phyloP scores from a whole-genome alignment of 1,284 basidiomycete species.

The Acaromyces ingoldii region DNA sequence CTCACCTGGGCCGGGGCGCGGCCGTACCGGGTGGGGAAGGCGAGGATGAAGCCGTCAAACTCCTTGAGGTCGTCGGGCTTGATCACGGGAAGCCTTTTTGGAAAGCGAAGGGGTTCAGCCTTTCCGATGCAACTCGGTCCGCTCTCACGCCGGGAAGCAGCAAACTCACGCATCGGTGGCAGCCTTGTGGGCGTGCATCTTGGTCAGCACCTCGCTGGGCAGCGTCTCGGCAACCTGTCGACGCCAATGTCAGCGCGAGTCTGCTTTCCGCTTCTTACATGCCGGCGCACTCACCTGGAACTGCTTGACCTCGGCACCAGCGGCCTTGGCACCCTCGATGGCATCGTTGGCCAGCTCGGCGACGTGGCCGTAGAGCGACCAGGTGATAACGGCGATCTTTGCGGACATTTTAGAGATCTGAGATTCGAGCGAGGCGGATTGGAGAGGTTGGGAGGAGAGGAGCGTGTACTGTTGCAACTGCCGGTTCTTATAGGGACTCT shows the following conservation, averaged over 20 bases:
- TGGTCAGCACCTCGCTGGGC: conserved; percentile 66
- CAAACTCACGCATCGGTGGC: not conserved
- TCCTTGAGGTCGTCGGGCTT: conserved; percentile 63
- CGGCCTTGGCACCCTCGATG: conserved; percentile 65
- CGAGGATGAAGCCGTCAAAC: conserved; percentile 58
- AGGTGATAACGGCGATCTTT: conserved; percentile 35
- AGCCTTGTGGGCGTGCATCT: conserved; percentile 64
- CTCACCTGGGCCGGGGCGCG: conserved; percentile 57
- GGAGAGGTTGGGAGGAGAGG: no score
- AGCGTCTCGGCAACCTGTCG: conserved; percentile 76
- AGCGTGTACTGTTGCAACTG: no score
- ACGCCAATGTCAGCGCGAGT: not conserved
- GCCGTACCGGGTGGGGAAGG: conserved; percentile 57
- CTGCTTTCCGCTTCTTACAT: not conserved
- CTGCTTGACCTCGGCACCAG: conserved; percentile 69
- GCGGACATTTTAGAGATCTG: no score
- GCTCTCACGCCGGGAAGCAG: no score
- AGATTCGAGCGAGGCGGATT: no score
- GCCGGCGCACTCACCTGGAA: conserved; percentile 47
- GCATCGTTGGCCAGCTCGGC: conserved; percentile 69
- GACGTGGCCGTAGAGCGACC: conserved; percentile 36
- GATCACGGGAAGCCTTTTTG: conserved; percentile 58
- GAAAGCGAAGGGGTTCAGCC: no score
- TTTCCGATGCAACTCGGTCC: no score
- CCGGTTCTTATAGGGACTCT: no score